Conservation (phyloP, 805 yeast species). For the Lipomyces yamanashiensis region DNA sequence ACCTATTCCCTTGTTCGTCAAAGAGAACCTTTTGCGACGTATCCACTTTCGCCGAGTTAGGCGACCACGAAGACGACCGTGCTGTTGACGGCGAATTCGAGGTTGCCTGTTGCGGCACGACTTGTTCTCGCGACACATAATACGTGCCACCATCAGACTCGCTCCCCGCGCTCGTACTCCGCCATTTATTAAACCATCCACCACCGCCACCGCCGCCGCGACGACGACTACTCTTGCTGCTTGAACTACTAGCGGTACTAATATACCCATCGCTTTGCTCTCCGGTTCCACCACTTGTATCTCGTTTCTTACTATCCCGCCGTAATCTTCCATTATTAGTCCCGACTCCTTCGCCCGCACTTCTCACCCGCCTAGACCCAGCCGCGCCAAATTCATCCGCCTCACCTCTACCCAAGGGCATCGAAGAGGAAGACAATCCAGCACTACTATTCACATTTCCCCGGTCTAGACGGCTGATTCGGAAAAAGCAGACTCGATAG, state of each 20-base stretch:
- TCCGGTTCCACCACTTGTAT: not conserved
- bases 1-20: constrained; percentile 22
- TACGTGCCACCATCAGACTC: constrained; percentile 5
- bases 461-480: constrained; percentile 59
- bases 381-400: not conserved
- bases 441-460: not conserved
- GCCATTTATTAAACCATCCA: not conserved
- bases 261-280: constrained; percentile 2
- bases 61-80: not conserved
- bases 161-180: constrained; percentile 8
- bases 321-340: not conserved
- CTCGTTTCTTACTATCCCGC: not conserved
- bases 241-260: not conserved
- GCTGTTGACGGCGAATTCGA: constrained; percentile 1
- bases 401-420: not conserved
- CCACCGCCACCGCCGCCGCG: no score
- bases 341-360: not conserved
- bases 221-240: not conserved
- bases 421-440: not conserved
- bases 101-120: not conserved
- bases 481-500: constrained; percentile 91
- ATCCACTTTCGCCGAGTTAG: no score
- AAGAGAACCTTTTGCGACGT: constrained; percentile 5
- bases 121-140: not conserved
- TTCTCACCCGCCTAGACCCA: constrained; percentile 31